A percentile compares a stretch with the other conserved stretches of the same genome.
Conservation (phyloP, 129 eudicot genomes). For the Erigeron canadensis region DNA sequence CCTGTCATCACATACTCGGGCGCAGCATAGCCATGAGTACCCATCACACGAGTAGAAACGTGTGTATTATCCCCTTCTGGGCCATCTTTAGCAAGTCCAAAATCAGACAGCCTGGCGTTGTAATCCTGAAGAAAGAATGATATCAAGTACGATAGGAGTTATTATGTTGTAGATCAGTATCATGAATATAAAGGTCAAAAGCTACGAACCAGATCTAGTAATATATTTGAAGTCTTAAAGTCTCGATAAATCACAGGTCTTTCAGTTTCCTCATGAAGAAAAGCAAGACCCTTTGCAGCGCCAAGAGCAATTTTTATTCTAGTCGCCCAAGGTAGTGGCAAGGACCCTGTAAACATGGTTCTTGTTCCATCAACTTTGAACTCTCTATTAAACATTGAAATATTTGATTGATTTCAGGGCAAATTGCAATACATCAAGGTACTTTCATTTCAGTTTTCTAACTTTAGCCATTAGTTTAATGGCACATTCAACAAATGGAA, state of each 20-base stretch:
- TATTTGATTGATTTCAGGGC: background rate
- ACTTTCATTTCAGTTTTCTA: background rate
- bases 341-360: constrained; percentile 50
- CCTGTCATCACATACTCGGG: constrained; percentile 96
- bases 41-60: constrained; percentile 87
- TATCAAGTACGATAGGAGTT: background rate
- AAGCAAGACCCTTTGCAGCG: constrained; percentile 94
- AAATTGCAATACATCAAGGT: background rate
- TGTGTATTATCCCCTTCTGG: constrained; percentile 95
- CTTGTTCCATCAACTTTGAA: constrained; percentile 1
- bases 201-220: constrained; percentile 65
- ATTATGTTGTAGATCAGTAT: background rate
- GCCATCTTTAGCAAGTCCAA: constrained; percentile 97
- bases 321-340: constrained; percentile 82
- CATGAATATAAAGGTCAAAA: background rate
- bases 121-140: constrained; percentile 53
- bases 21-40: constrained; percentile 95
- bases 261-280: constrained; percentile 91
- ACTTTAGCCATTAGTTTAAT: background rate
- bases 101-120: constrained; percentile 92
- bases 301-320: constrained; percentile 85
- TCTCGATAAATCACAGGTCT: constrained; percentile 90
- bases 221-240: constrained; percentile 81
- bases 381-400: background rate
- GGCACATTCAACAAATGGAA: background rate